Conservation (phyloP, 768 basidiomycete genomes). For the Tulasnella calospora region DNA sequence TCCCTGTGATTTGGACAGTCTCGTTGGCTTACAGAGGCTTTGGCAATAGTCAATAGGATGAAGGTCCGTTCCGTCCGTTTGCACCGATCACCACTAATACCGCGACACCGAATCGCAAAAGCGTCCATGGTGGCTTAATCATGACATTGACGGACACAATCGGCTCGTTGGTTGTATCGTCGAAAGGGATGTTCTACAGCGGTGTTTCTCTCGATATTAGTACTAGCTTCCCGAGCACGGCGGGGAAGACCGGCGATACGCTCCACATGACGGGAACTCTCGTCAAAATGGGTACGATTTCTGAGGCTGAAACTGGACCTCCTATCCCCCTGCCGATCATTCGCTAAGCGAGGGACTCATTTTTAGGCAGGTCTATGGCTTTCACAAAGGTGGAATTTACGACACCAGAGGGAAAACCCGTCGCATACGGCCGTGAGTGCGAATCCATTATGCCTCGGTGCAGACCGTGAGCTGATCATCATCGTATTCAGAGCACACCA, state of each 20-base stretch:
- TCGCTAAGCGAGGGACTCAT: not conserved
- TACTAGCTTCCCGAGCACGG: constrained; percentile 71
- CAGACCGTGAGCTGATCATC: not conserved
- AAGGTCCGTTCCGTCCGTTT: not conserved
- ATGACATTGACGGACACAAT: constrained; percentile 78
- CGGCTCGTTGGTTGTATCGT: constrained; percentile 77
- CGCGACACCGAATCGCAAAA: constrained; percentile 33
- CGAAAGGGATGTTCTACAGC: constrained; percentile 79
- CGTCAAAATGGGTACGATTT: constrained; percentile 60
- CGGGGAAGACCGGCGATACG: constrained; percentile 63
- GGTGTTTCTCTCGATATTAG: constrained; percentile 77
- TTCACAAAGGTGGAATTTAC: constrained; percentile 79
- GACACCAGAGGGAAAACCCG: constrained; percentile 56
- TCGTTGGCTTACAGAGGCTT: not conserved
- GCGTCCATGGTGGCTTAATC: constrained; percentile 76
- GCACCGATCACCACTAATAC: not conserved
- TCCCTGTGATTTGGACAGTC: not conserved
- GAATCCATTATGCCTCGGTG: not conserved
- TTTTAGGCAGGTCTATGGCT: constrained; percentile 66
- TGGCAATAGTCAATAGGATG: not conserved
- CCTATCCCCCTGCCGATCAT: not conserved
- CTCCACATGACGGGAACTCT: constrained; percentile 60
- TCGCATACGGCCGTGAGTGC: constrained; percentile 74
- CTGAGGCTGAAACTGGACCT: not conserved
- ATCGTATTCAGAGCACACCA: constrained; percentile 63